Conservation (phyloP, 257 asterid species). For the Solanum verrucosum region DNA sequence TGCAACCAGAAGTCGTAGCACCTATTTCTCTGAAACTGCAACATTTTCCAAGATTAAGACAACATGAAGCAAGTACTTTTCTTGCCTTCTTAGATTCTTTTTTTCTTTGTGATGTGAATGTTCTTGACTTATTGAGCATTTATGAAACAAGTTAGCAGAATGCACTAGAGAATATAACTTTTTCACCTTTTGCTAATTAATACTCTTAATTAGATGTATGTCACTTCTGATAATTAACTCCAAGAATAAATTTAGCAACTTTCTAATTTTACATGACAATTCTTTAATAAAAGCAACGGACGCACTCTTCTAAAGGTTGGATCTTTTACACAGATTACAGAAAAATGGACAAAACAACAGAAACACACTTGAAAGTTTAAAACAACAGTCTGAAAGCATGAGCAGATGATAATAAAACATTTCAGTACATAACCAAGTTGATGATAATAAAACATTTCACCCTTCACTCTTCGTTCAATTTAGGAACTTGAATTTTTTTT, state of each 20-base stretch:
- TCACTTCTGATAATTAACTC: not conserved
- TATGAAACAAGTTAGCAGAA: not conserved
- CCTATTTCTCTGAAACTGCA: not conserved
- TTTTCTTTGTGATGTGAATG: not conserved
- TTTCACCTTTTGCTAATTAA: too few species aligned
- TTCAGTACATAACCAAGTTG: too few species aligned
- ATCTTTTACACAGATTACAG: too few species aligned
- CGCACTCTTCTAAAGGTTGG: too few species aligned
- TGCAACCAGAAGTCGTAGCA: not conserved
- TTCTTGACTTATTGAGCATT: not conserved
- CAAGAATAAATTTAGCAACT: not conserved
- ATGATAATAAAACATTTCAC: too few species aligned
- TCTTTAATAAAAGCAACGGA: not conserved
- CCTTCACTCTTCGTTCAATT: too few species aligned
- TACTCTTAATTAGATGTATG: not conserved
- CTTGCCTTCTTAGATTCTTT: too few species aligned
- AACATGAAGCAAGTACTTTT: not conserved
- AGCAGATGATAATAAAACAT: too few species aligned
- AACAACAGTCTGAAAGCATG: too few species aligned
- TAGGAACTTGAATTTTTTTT: too few species aligned
- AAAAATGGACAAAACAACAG: too few species aligned
- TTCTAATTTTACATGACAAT: not conserved
- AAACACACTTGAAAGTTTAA: too few species aligned
- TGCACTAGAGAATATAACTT: not conserved
- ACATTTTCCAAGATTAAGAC: not conserved